Base-by-base conservation (phyloP, 768 basidiomycete genomes). In the Postia placenta region DNA sequence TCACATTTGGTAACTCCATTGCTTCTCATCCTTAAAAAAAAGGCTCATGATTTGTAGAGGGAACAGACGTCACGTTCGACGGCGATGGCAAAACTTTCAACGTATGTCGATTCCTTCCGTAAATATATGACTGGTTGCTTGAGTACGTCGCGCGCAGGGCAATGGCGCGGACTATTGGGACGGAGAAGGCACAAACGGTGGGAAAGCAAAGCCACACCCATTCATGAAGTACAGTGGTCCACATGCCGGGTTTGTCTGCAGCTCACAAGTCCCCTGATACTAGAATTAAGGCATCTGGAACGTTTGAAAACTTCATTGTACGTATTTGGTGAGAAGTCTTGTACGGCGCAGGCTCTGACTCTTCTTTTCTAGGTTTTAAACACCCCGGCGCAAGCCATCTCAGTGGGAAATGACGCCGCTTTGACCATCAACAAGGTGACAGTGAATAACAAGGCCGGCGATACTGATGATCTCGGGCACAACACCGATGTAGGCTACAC, bases 201-300 rank as follows among this genome's bases (percentile, higher is more conserved):
- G 64, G 19, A 59, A 63, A 42, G 60, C 59, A 4, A 66, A 62
- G 57, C 58, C 60, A 24, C 49, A 39, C 5, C 72, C 72, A 1
- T 73, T 75, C 74, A 69, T 74, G 67, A 56, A 49, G 67, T 73
- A 46, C 50, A 12, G 12, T 7, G 14, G 12, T 19, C 24, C 30
- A 40, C 12, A n/a, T n/a, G n/a, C n/a, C n/a, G n/a, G n/a, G n/a
- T n/a, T n/a, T n/a, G n/a, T n/a, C n/a, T n/a, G n/a, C n/a, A n/a
- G n/a, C n/a, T n/a, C n/a, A n/a, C n/a, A n/a, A n/a, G n/a, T n/a
- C n/a, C n/a, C n/a, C n/a, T n/a, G n/a, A n/a, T 9, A 17, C 15
- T 15, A 74, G 74, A 25, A 57, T 76, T 41, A 47, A 49, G 11
- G 70, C 72, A 1, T 73, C 74, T 1, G 75, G 76, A 20, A 63